phyloP scores from a whole-genome alignment of 805 yeast genomes.

The Vanderwaltozyma yarrowii region DNA sequence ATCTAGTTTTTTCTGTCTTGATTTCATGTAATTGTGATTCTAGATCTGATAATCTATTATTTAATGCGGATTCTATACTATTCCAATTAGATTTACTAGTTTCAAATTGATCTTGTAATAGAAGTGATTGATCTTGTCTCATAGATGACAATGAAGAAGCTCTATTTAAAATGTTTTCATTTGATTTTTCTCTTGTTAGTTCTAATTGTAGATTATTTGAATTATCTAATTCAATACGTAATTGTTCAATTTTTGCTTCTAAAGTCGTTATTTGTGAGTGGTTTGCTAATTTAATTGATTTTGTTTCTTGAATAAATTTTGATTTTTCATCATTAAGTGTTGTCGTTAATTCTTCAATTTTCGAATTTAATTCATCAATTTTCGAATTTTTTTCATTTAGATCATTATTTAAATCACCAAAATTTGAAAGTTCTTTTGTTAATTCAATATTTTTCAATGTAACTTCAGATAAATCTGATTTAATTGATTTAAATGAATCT shows the following conservation, averaged over 20 bases:
- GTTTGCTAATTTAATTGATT: conserved; percentile 25
- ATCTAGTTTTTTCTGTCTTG: conserved; percentile 23
- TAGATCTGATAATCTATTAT: conserved; percentile 35
- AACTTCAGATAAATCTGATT: conserved; percentile 6
- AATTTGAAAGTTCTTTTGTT: conserved; percentile 19
- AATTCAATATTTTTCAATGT: conserved; percentile 18
- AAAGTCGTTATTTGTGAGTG: conserved; percentile 42
- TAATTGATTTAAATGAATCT: conserved; percentile 2
- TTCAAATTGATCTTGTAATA: conserved; percentile 60
- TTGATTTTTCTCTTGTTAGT: no score
- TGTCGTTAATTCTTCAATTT: not conserved
- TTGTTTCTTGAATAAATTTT: conserved; percentile 16
- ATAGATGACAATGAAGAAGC: no score
- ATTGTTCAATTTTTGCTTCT: conserved; percentile 60
- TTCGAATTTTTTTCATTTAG: conserved; percentile 16
- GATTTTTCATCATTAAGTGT: conserved; percentile 1
- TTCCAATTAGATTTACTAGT: conserved; percentile 78
- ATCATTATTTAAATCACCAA: conserved; percentile 19
- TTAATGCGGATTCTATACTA: conserved; percentile 58
- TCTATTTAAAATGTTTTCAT: no score
- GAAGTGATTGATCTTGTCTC: conserved; percentile 24
- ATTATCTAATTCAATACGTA: conserved; percentile 53
- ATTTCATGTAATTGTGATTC: conserved; percentile 35
- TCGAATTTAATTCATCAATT: conserved; percentile 17
- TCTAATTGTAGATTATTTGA: not conserved